Evolutionary conservation across 2,329 filamentous ascomycete genomes (phyloP).

Genomic region (Stenocarpella maydis): DNA sequence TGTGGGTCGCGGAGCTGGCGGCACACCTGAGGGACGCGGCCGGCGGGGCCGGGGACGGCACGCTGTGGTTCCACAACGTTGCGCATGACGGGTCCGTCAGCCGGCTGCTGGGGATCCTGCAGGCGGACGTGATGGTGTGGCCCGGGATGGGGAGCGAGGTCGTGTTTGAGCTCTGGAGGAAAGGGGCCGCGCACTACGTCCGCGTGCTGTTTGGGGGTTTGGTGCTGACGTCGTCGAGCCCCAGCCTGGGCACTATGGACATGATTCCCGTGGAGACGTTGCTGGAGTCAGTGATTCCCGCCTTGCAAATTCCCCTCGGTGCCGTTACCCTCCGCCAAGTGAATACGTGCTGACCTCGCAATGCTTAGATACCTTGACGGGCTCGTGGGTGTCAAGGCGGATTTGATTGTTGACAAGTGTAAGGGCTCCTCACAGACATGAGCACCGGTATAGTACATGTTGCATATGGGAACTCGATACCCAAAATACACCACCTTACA

Average conservation of each 20-base stretch:
- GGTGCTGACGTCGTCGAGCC: slow-evolving; percentile 71
- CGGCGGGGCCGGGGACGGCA: slow-evolving; percentile 46
- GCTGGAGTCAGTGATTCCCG: slow-evolving; percentile 47
- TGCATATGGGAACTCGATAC: neutral
- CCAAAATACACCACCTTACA: too few species aligned
- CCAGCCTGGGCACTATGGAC: slow-evolving; percentile 69
- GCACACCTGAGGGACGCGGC: slow-evolving; percentile 67
- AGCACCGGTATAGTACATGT: neutral
- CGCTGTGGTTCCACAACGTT: slow-evolving; percentile 76
- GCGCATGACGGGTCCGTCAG: slow-evolving; percentile 81
- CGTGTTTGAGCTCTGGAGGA: slow-evolving; percentile 76
- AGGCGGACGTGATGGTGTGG: slow-evolving; percentile 82
- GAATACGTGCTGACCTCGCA: slow-evolving; percentile 1
- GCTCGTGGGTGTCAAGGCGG: slow-evolving; percentile 64
- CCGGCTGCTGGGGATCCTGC: slow-evolving; percentile 72
- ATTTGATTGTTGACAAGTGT: slow-evolving; percentile 46
- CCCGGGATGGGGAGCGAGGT: slow-evolving; percentile 84
- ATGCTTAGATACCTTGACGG: slow-evolving; percentile 69
- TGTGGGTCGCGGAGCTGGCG: slow-evolving; percentile 78
- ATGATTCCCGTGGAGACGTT: slow-evolving; percentile 73
- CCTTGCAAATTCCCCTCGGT: too few species aligned
- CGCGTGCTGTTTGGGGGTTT: slow-evolving; percentile 75
- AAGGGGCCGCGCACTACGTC: slow-evolving; percentile 56
- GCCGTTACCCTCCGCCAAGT: rapidly evolving
- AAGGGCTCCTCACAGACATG: slow-evolving; percentile 5